Base-by-base conservation (phyloP, 805 yeast species). In the Candida fluviatilis region DNA sequence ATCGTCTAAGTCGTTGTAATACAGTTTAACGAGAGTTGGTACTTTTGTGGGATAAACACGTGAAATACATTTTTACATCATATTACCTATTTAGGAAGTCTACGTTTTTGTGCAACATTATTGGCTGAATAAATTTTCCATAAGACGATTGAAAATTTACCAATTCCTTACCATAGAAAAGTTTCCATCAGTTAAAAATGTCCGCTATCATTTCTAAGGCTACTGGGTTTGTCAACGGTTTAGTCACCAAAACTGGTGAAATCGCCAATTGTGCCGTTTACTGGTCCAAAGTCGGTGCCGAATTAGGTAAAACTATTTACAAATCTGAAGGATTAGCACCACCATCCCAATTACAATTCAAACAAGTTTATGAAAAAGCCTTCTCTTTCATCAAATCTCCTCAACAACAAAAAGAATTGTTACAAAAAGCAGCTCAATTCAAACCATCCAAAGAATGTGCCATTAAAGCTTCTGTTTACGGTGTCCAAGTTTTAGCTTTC, bases 301-400 rank as follows among this genome's bases (percentile, higher is more conserved):
- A 80, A 62, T 60, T 80, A 51, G 79, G 75, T 43, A 84, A 84
- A 66, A 76, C 79, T 64, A 85, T 93, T 46, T 93, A 91, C 78
- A 69, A 81, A 58, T 84, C 85, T 66, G 99, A 93, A 72, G 95
- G 89, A 48, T 71, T 93, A 53, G 86, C 95, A 45, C 98, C 98
- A 47, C 99, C 99, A 54, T 61, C 87, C 30, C 54, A 74, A 45
- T 75, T 77, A 40, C 88, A 88, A 62, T 74, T 91, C 71, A 82
- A 84, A 70, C 69, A 75, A 49, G 87, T 85, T 30, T 89, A 84
- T 75, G 65, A 74, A 44, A 51, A 55, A 34, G 66, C 63, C 30
- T 49, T 62, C 43, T 63, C 66, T 47, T 55, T 58, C 44, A 41
- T 65, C 48, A 52, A 63, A 51, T 54, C 64, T 35, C 61, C 69